These are phyloP conservation scores for Striga hermonthica DNA, from an alignment of 305 asterid genomes.

Conservation along the genomic window DNA sequence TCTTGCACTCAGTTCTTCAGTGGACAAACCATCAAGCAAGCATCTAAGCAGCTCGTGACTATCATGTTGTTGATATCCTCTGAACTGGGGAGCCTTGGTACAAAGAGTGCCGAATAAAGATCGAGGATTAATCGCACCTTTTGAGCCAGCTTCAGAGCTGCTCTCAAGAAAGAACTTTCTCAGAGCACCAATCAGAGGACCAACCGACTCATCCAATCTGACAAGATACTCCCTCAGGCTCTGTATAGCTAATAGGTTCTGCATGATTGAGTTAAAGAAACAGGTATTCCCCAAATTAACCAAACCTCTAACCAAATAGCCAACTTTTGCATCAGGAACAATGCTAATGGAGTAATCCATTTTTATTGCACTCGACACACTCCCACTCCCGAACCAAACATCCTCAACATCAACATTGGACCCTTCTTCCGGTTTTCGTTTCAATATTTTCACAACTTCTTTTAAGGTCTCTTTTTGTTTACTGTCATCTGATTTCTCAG, in stretches of 20 bases:
- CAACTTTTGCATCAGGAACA: slow-evolving; percentile 34
- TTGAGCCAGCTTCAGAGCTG: slow-evolving; percentile 41
- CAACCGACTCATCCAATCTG: slow-evolving; percentile 58
- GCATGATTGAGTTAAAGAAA: slow-evolving; percentile 85
- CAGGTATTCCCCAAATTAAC: slow-evolving; percentile 93
- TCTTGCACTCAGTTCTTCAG: slow-evolving; percentile 60
- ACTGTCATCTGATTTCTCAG: slow-evolving; percentile 48
- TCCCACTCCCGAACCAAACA: slow-evolving; percentile 70
- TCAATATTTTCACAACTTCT: slow-evolving; percentile 60
- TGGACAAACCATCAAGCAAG: slow-evolving; percentile 72
- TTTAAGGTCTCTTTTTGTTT: slow-evolving; percentile 46
- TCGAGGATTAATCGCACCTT: slow-evolving; percentile 61
- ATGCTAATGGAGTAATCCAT: slow-evolving; percentile 39
- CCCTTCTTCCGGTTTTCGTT: slow-evolving; percentile 45
- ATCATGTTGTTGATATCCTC: slow-evolving; percentile 92
- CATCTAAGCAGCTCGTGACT: slow-evolving; percentile 90
- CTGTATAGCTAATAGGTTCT: slow-evolving; percentile 68
- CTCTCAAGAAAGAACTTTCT: slow-evolving; percentile 66
- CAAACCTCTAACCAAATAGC: slow-evolving; percentile 64
- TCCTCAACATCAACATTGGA: slow-evolving; percentile 60
- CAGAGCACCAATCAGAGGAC: slow-evolving; percentile 66
- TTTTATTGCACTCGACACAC: slow-evolving; percentile 45
- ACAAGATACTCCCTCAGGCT: slow-evolving; percentile 54
- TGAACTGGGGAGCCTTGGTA: slow-evolving; percentile 77
- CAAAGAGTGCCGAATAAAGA: slow-evolving; percentile 73